Conservation (phyloP, 2,329 filamentous ascomycete genomes). For the Apiospora phragmitis region DNA sequence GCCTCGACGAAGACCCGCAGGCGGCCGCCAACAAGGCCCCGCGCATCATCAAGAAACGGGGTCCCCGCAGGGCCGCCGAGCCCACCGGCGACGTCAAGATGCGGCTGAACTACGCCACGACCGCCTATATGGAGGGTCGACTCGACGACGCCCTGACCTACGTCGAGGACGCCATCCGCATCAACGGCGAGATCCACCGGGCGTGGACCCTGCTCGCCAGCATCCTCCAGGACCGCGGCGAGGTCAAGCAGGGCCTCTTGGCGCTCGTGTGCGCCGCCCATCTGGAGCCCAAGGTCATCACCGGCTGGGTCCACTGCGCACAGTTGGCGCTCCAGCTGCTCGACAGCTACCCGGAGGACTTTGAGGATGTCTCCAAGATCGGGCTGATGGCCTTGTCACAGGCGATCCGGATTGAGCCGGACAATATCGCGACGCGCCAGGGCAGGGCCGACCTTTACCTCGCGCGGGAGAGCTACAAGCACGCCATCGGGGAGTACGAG, state of each 20-base stretch:
- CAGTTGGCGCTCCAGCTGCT: constrained; percentile 55
- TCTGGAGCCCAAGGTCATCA: constrained; percentile 59
- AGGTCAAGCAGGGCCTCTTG: constrained; percentile 57
- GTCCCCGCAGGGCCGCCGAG: constrained; percentile 63
- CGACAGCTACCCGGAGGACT: constrained; percentile 46
- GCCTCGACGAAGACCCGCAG: constrained; percentile 4
- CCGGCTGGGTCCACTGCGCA: constrained; percentile 60
- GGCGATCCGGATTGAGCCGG: constrained; percentile 58
- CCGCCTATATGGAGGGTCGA: constrained; percentile 64
- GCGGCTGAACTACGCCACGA: constrained; percentile 65
- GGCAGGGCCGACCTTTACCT: constrained; percentile 59
- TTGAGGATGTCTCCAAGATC: constrained; percentile 48
- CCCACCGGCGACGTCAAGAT: constrained; percentile 71
- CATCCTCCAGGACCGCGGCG: constrained; percentile 61
- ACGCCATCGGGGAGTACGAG: constrained; percentile 58
- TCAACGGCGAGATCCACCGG: constrained; percentile 66
- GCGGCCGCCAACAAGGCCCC: background rate
- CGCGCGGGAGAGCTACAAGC: constrained; percentile 45
- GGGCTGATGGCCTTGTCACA: constrained; percentile 61
- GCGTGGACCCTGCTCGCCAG: constrained; percentile 65
- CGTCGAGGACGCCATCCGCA: constrained; percentile 64
- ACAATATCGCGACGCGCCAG: constrained; percentile 57
- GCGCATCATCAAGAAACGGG: constrained; percentile 32
- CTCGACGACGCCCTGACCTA: constrained; percentile 60
- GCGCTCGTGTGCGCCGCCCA: constrained; percentile 64